Conservation (phyloP, 371 early-diverging fungal species). For the Zychaea mexicana region DNA sequence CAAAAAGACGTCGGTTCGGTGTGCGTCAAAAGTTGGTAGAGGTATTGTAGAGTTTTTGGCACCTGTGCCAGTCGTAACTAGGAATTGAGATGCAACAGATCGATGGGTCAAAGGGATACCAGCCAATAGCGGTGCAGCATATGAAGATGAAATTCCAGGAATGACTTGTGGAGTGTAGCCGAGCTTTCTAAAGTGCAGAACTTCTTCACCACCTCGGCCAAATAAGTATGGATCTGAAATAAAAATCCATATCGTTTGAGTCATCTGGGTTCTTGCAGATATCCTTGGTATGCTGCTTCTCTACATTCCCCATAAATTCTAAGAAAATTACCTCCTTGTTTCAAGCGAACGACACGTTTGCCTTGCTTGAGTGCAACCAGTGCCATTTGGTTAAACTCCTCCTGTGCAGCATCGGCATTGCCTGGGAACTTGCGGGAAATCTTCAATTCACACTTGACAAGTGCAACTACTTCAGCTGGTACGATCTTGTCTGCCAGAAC, state of each 20-base stretch:
- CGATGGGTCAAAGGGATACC: conserved; percentile 91
- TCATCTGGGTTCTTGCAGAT: background rate
- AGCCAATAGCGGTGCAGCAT: conserved; percentile 75
- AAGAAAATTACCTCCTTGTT: conserved; percentile 65
- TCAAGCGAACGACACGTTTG: conserved; percentile 80
- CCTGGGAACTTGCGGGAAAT: conserved; percentile 60
- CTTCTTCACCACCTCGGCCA: conserved; percentile 93
- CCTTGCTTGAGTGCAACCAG: conserved; percentile 66
- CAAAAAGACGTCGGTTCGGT: conserved; percentile 84
- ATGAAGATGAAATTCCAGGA: conserved; percentile 82
- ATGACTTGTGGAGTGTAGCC: conserved; percentile 72
- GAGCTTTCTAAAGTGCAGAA: conserved; percentile 69
- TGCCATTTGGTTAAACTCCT: conserved; percentile 74
- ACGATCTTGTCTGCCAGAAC: conserved; percentile 87
- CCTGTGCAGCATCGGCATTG: conserved; percentile 79
- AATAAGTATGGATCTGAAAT: conserved; percentile 84
- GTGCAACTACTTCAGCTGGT: conserved; percentile 65
- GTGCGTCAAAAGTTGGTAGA: conserved; percentile 65
- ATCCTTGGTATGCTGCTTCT: background rate
- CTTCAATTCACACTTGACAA: conserved; percentile 51
- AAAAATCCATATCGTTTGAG: background rate
- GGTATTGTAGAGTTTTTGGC: conserved; percentile 43
- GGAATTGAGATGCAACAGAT: conserved; percentile 82
- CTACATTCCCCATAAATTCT: background rate
- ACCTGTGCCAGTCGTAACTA: conserved; percentile 84